Evolutionary conservation across 495 filamentous ascomycete species (phyloP).

Genomic region (Lentithecium fluviatile): DNA sequence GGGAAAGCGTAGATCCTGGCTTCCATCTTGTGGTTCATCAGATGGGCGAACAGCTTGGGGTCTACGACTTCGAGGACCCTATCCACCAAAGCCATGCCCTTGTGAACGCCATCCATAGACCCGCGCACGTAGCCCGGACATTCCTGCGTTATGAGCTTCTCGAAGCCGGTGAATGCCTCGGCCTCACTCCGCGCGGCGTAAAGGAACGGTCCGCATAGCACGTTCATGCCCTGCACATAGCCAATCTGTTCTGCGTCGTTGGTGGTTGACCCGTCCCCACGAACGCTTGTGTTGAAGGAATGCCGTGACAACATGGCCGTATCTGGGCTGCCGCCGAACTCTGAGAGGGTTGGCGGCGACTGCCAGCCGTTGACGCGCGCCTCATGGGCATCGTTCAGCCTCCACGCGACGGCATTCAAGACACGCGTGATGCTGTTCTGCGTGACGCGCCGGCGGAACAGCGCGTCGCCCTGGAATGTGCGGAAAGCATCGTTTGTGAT

Average conservation of each 20-base stretch:
- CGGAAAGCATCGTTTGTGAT: conserved; percentile 98
- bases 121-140: conserved; percentile 92
- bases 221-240: conserved; percentile 99
- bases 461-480: conserved; percentile 89
- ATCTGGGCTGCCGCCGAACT: conserved; percentile 40
- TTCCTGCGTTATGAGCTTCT: conserved; percentile 82
- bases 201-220: conserved; percentile 95
- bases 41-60: conserved; percentile 76
- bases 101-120: conserved; percentile 96
- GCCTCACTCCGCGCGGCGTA: conserved; percentile 94
- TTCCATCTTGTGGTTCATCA: conserved; percentile 79
- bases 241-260: conserved; percentile 56
- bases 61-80: conserved; percentile 87
- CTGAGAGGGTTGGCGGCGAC: conserved; percentile 43
- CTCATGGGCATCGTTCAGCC: conserved; percentile 72
- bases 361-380: conserved; percentile 47
- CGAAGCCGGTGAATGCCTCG: conserved; percentile 89
- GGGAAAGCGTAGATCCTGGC: conserved; percentile 98
- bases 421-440: conserved; percentile 93
- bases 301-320: conserved; percentile 37
- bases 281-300: conserved; percentile 31
- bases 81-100: conserved; percentile 85
- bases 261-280: conserved; percentile 33
- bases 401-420: conserved; percentile 96
- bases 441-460: conserved; percentile 91